These are phyloP conservation scores for Candida sphagnicola DNA, from an alignment of 805 yeast genomes.

Conservation along the genomic window DNA sequence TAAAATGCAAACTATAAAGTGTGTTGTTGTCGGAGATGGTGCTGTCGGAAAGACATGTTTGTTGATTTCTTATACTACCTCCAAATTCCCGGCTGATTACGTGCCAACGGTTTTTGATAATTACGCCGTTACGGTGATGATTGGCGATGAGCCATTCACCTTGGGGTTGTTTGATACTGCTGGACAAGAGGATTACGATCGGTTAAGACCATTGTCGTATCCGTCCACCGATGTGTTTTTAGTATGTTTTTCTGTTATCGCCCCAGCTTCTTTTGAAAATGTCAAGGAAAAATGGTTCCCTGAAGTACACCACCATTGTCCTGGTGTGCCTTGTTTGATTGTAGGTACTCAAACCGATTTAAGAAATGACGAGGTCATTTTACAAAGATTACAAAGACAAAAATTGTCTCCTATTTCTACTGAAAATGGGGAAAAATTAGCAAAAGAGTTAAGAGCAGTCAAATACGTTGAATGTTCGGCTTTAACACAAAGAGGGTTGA, in stretches of 20 bases:
- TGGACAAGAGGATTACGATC: conserved; percentile 98
- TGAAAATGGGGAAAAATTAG: conserved; percentile 88
- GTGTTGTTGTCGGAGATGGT: conserved; percentile 99
- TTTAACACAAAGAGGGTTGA: conserved; percentile 91
- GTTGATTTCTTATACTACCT: conserved; percentile 91
- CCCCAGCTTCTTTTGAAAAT: conserved; percentile 96
- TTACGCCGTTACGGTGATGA: conserved; percentile 91
- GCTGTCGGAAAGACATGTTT: conserved; percentile 98
- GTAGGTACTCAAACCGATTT: conserved; percentile 97
- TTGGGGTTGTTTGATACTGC: conserved; percentile 98
- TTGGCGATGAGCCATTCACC: conserved; percentile 97
- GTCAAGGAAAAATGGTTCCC: conserved; percentile 99
- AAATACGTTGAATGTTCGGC: conserved; percentile 98
- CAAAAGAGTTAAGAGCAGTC: conserved; percentile 91
- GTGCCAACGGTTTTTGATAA: conserved; percentile 98
- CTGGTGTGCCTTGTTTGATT: conserved; percentile 95
- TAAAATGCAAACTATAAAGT: conserved; percentile 64
- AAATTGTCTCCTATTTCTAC: conserved; percentile 80
- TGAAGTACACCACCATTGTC: conserved; percentile 93
- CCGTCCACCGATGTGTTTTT: conserved; percentile 97
- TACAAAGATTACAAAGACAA: conserved; percentile 87
- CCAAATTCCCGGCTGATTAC: conserved; percentile 96
- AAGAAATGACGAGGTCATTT: conserved; percentile 86
- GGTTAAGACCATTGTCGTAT: conserved; percentile 92
- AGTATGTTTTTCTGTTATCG: conserved; percentile 93